A percentile compares a stretch with the other conserved stretches of the same genome.
Conservation (phyloP, 2,329 filamentous ascomycete genomes). For the Hypoxylon sp. region DNA sequence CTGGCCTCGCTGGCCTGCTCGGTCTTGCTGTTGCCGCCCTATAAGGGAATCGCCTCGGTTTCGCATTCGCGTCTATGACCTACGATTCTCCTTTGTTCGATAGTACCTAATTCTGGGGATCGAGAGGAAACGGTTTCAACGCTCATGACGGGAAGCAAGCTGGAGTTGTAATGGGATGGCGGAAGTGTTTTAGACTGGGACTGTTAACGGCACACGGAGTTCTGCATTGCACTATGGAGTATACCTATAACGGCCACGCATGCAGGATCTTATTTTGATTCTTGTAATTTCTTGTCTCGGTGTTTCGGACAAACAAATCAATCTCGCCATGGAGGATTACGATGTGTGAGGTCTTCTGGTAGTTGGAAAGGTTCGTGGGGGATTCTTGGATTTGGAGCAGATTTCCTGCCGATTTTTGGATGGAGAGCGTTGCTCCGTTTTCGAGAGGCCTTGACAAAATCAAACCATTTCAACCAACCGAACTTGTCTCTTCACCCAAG, state of each 20-base stretch:
- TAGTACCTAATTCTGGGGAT: slow-evolving; percentile 59
- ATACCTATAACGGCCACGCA: slow-evolving; percentile 52
- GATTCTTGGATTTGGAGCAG: slow-evolving; percentile 35
- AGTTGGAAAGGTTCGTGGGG: slow-evolving; percentile 43
- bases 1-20: slow-evolving; percentile 72
- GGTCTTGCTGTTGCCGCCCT: slow-evolving; percentile 71
- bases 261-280: slow-evolving; percentile 57
- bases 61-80: slow-evolving; percentile 55
- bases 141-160: slow-evolving; percentile 58
- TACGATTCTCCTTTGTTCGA: slow-evolving; percentile 60
- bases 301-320: slow-evolving; percentile 52
- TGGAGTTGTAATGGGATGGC: slow-evolving; percentile 50
- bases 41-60: slow-evolving; percentile 62
- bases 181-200: slow-evolving; percentile 53
- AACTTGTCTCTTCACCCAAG: slow-evolving; percentile 45
- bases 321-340: slow-evolving; percentile 56
- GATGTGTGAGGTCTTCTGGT: slow-evolving; percentile 56
- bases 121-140: slow-evolving; percentile 55
- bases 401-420: slow-evolving; percentile 33
- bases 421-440: slow-evolving; percentile 25
- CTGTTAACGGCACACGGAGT: slow-evolving; percentile 50
- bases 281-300: slow-evolving; percentile 62
- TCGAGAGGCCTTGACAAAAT: slow-evolving; percentile 44
- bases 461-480: slow-evolving; percentile 45
- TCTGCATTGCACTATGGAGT: slow-evolving; percentile 59